Evolutionary conservation across 257 asterid genomes (phyloP).

Genomic region (Solanum neorickii): DNA sequence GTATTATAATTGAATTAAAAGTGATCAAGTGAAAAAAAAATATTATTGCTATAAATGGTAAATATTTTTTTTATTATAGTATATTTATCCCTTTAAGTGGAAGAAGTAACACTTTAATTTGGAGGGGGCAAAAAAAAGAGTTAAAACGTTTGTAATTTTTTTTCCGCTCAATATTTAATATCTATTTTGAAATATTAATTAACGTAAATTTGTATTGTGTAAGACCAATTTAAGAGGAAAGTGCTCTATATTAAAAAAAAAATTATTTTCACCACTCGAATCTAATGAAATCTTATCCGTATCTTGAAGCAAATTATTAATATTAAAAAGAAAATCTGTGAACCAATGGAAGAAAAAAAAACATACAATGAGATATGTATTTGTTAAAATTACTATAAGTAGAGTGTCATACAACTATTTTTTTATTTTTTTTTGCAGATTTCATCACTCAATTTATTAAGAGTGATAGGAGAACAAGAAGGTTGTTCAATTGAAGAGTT

Average conservation of each 20-base stretch:
- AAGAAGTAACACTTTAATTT: background rate
- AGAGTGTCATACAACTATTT: background rate
- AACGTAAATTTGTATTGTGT: no score
- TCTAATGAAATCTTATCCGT: background rate
- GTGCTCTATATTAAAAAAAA: no score
- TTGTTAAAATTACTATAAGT: background rate
- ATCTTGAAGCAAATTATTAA: background rate
- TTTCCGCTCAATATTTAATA: background rate
- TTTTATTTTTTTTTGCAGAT: constrained; percentile 21
- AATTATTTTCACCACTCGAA: background rate
- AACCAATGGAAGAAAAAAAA: background rate
- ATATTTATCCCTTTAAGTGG: no score
- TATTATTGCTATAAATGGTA: no score
- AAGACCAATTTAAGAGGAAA: background rate
- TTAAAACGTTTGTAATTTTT: no score
- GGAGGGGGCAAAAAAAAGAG: no score
- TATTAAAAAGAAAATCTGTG: background rate
- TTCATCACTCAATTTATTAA: constrained; percentile 66
- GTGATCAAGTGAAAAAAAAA: no score
- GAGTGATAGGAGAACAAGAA: constrained; percentile 74
- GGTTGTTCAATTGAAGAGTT: constrained; percentile 69
- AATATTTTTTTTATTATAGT: no score
- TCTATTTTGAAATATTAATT: no score
- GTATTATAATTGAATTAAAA: no score
- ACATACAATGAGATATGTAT: background rate